Conservation (phyloP, 2,329 filamentous ascomycete genomes). For the Aspergillus calidoustus region DNA sequence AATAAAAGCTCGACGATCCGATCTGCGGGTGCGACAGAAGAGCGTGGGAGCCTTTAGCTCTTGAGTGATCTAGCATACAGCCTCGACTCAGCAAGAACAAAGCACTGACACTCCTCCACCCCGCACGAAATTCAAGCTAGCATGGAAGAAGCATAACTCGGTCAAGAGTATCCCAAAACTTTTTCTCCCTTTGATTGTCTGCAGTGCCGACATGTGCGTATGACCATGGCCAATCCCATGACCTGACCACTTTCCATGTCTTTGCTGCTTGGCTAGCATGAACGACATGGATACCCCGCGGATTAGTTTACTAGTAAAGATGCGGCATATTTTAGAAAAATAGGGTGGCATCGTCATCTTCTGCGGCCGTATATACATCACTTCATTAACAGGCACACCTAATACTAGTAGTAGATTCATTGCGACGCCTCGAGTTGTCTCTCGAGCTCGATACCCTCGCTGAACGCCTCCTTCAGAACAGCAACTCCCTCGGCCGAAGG, state of each 20-base stretch:
- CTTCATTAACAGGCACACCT: not conserved
- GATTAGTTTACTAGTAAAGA: not conserved
- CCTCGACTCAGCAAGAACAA: not conserved
- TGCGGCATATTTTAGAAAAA: not conserved
- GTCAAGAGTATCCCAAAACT: not conserved
- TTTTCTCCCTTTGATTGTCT: not conserved
- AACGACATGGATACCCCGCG: not conserved
- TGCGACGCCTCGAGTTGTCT: slow-evolving; percentile 29
- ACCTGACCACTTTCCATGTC: not conserved
- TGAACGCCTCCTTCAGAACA: slow-evolving; percentile 42
- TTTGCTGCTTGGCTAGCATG: not conserved
- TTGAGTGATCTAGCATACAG: not conserved
- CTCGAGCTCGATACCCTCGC: slow-evolving; percentile 46
- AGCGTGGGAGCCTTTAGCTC: not conserved
- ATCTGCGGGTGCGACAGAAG: not conserved
- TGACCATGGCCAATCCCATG: slow-evolving; percentile 1
- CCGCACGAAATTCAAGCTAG: slow-evolving; percentile 1
- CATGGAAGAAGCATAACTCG: not conserved
- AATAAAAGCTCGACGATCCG: not conserved
- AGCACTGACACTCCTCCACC: slow-evolving; percentile 6
- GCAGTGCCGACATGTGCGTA: not conserved
- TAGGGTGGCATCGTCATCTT: slow-evolving; percentile 4
- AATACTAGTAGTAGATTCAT: not conserved
- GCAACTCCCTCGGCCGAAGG: slow-evolving; percentile 44
- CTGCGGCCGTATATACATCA: slow-evolving; percentile 12